A percentile compares a stretch with the other conserved stretches of the same genome.
Conservation (phyloP, 768 basidiomycete species). For the Rhodotorula taiwanensis region DNA sequence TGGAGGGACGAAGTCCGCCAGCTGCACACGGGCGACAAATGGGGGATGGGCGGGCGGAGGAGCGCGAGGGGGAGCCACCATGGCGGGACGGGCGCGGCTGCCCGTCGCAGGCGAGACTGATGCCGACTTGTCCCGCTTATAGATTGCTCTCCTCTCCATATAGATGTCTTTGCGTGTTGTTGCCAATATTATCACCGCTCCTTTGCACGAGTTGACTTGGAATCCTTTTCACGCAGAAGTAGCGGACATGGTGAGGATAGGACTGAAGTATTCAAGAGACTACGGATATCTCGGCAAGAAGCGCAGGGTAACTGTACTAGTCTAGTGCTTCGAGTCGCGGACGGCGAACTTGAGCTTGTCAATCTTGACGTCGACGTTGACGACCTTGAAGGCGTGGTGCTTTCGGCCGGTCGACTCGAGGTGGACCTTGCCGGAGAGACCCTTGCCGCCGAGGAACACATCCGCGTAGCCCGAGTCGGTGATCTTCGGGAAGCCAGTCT, state of each 20-base stretch:
- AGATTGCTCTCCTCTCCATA: too few relatives aligned
- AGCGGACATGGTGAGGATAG: too few relatives aligned
- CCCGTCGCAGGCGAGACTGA: too few relatives aligned
- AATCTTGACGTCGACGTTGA: conserved; percentile 60
- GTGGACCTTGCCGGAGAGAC: conserved; percentile 57
- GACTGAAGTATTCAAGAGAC: too few relatives aligned
- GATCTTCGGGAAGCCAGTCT: conserved; percentile 52
- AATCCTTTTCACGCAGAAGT: too few relatives aligned
- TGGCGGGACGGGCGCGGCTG: too few relatives aligned
- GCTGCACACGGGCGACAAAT: conserved; percentile 12
- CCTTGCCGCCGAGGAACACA: conserved; percentile 73
- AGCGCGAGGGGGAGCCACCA: neutral
- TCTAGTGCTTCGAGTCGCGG: conserved; percentile 83
- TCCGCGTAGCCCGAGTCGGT: conserved; percentile 78
- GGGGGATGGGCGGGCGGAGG: conserved; percentile 9
- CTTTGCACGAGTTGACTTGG: too few relatives aligned
- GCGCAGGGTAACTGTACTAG: too few relatives aligned
- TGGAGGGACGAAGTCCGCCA: conserved; percentile 17
- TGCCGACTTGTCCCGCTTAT: too few relatives aligned
- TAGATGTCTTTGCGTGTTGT: too few relatives aligned
- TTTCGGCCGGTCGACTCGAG: conserved; percentile 46
- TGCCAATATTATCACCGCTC: too few relatives aligned
- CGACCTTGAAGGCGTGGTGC: conserved; percentile 46
- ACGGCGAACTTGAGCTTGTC: conserved; percentile 83
- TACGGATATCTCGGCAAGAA: too few relatives aligned